Evolutionary conservation across 228 moss, liverwort and hornwort genomes (phyloP).

Genomic region (Sphagnum magellanicum): DNA sequence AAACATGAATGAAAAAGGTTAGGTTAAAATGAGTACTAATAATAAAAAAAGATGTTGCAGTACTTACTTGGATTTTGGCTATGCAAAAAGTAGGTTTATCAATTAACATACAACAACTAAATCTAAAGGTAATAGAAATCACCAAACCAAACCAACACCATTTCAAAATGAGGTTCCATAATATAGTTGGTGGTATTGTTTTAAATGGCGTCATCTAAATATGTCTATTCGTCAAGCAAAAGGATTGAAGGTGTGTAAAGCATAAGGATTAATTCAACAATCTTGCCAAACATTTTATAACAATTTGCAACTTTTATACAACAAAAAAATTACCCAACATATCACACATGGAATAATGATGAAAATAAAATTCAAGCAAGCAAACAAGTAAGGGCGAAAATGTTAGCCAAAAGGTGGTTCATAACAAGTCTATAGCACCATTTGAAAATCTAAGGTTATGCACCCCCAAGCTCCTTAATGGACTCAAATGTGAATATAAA

Average conservation of each 20-base stretch:
- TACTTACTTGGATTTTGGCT: neutral
- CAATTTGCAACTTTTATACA: neutral
- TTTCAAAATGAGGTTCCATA: neutral
- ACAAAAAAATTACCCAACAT: neutral
- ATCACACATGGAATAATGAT: constrained; percentile 1
- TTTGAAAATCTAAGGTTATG: neutral
- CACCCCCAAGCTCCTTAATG: too few species aligned
- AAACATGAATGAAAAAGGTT: neutral
- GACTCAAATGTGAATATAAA: too few species aligned
- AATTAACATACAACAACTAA: neutral
- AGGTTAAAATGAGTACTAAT: neutral
- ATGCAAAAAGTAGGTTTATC: neutral
- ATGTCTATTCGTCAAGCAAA: neutral
- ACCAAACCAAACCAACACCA: neutral
- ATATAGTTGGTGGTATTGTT: neutral
- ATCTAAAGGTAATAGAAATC: neutral
- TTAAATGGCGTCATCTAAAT: neutral
- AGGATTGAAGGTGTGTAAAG: neutral
- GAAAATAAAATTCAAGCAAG: neutral
- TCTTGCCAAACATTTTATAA: neutral
- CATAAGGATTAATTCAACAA: neutral
- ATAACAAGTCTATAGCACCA: neutral
- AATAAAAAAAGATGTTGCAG: neutral
- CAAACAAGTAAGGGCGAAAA: neutral
- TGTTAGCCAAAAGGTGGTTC: neutral